phyloP scores from a whole-genome alignment of 805 yeast species.

The Candida easanensis region DNA sequence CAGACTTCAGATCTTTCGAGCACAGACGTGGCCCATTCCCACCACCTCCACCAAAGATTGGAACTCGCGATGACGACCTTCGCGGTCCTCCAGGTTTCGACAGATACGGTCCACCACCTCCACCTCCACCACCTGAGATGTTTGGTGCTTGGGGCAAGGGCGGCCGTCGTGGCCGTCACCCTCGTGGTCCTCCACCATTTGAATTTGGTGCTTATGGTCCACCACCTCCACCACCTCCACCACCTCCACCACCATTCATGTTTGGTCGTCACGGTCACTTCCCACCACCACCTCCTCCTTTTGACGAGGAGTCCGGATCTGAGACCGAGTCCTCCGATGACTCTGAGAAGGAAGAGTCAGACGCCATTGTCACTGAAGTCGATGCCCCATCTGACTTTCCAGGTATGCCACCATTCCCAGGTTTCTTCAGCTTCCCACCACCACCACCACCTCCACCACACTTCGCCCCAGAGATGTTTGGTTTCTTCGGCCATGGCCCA shows the following conservation, averaged over 20 bases:
- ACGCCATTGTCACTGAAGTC: too few species aligned
- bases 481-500: background rate
- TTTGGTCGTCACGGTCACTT: background rate
- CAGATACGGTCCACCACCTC: slow-evolving; percentile 6
- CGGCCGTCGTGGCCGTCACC: background rate
- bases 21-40: background rate
- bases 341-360: background rate
- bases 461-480: background rate
- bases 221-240: slow-evolving; percentile 6
- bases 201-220: too few species aligned
- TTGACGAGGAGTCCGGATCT: background rate
- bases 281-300: slow-evolving; percentile 8
- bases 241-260: slow-evolving; percentile 7
- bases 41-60: background rate
- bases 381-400: too few species aligned
- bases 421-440: too few species aligned
- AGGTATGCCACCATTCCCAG: too few species aligned
- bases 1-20: background rate
- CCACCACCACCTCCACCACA: background rate
- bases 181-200: background rate
- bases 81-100: background rate
- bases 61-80: too few species aligned
- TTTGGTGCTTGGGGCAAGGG: background rate
- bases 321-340: background rate
- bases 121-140: background rate